Base-by-base conservation (phyloP, 805 yeast species). In the Yarrowia sp. region DNA sequence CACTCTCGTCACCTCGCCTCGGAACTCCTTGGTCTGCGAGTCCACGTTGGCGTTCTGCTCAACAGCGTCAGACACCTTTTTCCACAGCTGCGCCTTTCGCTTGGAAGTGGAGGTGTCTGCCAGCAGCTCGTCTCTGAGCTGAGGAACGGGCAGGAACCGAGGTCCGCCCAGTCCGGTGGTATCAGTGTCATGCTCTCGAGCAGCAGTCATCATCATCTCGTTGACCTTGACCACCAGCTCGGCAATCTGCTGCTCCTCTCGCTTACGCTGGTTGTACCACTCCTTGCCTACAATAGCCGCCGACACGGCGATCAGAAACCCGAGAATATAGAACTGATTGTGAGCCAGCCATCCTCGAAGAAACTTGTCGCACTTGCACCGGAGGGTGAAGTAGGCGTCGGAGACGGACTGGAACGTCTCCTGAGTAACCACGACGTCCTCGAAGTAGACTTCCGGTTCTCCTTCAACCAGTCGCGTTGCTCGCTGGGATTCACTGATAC, bases 1-100 rank as follows among this genome's bases (percentile, higher is more conserved):
- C 44, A 89, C 90, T 71, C 86, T 84, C 80, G 88, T 84, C 66
- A 91, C 88, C 68, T 91, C 96, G 17, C 97, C 97, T 70, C 87
- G 88, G 33, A 86, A 80, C 73, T 91, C 97, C 64, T 84, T 75
- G 63, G 86, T 79, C 47, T 82, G 79, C 18, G 81, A 78, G 66
- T 84, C 81, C n/a, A 91, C 83, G 69, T 86, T 87, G 17, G 88
- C 78, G 72, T 89, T 87, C 50, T 76, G 75, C 68, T 89, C 95
- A 6, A 91, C 81, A 38, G 76, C 78, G n/a, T 75, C 75, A 47
- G 80, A 76, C 2, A 89, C 84, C 35, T 74, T 71, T 10, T 78
- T 79, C 95, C 96, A 89, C 45, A 61, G 36, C 11, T 45, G n/a
- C 14, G 17, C 44, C 43, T 45, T 45, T 39, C 65, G 65, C 65